These are phyloP conservation scores for Rugosomyces carneus DNA, from an alignment of 1,284 basidiomycete genomes.

Conservation along the genomic window DNA sequence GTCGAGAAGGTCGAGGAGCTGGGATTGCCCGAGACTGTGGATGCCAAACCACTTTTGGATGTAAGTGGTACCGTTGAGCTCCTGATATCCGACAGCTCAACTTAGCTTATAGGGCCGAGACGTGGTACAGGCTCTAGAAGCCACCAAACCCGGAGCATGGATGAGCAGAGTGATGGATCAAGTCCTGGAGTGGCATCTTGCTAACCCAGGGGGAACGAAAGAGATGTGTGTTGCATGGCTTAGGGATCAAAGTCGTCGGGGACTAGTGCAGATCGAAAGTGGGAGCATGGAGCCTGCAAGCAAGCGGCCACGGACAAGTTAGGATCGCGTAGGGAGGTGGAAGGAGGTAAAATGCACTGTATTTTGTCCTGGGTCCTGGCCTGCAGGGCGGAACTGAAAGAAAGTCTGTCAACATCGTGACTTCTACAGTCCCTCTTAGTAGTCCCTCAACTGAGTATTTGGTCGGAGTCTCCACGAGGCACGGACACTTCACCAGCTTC, in stretches of 20 bases:
- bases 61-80: slow-evolving; percentile 38
- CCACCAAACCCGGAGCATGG: slow-evolving; percentile 62
- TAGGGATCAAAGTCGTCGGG: slow-evolving; percentile 40
- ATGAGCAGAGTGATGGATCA: slow-evolving; percentile 56
- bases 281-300: slow-evolving; percentile 25
- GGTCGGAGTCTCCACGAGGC: too few relatives aligned
- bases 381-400: too few relatives aligned
- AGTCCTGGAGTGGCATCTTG: slow-evolving; percentile 80
- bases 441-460: too few relatives aligned
- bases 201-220: slow-evolving; percentile 58
- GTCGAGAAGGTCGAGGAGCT: slow-evolving; percentile 55
- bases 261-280: slow-evolving; percentile 33
- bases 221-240: slow-evolving; percentile 72
- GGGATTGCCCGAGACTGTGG: slow-evolving; percentile 52
- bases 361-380: too few relatives aligned
- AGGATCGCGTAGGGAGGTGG: slow-evolving; percentile 3
- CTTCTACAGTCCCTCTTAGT: too few relatives aligned
- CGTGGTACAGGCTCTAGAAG: slow-evolving; percentile 49
- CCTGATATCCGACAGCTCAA: slow-evolving; percentile 5
- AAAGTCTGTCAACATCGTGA: too few relatives aligned
- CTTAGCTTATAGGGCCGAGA: slow-evolving; percentile 58
- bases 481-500: too few relatives aligned
- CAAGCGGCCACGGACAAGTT: slow-evolving; percentile 41
- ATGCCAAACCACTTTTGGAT: slow-evolving; percentile 69
- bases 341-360: background rate